Base-by-base conservation (phyloP, 2,329 filamentous ascomycete species). In the Passalora sequoiae region DNA sequence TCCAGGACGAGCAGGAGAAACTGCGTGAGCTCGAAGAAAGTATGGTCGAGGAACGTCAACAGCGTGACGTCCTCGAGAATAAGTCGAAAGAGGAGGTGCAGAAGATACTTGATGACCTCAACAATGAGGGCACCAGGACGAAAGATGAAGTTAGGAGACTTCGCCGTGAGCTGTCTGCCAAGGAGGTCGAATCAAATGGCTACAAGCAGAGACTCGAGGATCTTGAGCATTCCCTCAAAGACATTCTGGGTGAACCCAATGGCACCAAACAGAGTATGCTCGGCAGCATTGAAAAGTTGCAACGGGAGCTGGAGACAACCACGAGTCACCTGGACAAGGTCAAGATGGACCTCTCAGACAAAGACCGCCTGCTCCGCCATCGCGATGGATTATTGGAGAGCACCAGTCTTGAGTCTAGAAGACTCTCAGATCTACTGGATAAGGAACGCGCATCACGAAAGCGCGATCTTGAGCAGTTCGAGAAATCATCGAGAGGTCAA, bases 11-110 rank as follows among this genome's bases (percentile, higher is more conserved):
- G 65, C 85, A 84, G 65, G 89, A 96, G 48, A 81, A 68, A 40
- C 59, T 69, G 47, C 64, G 64, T 19, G 70, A 74, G 47, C 57
- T 73, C 25, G 70, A 74, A 46, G 77, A 81, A 50, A 80, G 83
- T n/a, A 75, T 95, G 17, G 74, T 78, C 16, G 81, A 84, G 44
- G 92, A 97, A 69, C 76, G 89, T 43, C 78, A 84, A 53, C 91
- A 97, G 66, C 80, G 87, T 32, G 91, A 97, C 63, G 78, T 89
- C 37, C 78, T 96, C 42, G 87, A 88, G 35, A 84, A 80, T 60
- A 83, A 86, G 59, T 89, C 95, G 68, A 95, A 97, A 70, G 86
- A 94, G 61, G 91, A 97, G 61, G 86, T 94, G 39, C 89, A 97
- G 68, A 86, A 91, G 65, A 80, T 94, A 51, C 81, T 97, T 60